phyloP scores from a whole-genome alignment of 1,284 basidiomycete species.

The Ceratobasidium sp. region DNA sequence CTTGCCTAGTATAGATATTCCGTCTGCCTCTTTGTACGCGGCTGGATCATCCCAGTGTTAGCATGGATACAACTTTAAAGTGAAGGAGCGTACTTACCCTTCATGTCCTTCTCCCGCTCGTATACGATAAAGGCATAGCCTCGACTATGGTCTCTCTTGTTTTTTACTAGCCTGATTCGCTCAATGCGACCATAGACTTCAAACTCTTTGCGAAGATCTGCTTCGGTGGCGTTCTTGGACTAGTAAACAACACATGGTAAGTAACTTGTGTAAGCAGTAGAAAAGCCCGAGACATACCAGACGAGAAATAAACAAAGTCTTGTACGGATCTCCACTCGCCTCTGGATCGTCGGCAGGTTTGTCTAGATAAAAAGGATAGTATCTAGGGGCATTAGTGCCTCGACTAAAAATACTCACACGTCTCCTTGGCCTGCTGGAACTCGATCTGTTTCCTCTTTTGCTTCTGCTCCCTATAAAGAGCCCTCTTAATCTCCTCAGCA shows the following conservation, averaged over 20 bases:
- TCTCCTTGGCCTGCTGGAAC: constrained; percentile 83
- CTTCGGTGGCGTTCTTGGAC: constrained; percentile 91
- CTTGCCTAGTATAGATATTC: constrained; percentile 94
- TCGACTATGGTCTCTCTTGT: constrained; percentile 85
- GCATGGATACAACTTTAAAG: neutral
- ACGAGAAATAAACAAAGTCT: constrained; percentile 96
- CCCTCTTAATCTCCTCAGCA: constrained; percentile 80
- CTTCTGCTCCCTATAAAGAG: constrained; percentile 80
- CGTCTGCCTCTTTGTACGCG: constrained; percentile 99
- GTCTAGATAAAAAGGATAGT: constrained; percentile 72
- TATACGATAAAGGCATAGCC: constrained; percentile 99
- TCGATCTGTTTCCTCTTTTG: constrained; percentile 82
- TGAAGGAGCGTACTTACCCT: constrained; percentile 66
- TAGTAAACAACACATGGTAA: constrained; percentile 47
- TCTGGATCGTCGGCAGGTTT: constrained; percentile 91
- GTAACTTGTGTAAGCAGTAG: neutral
- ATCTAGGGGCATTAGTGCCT: too few relatives aligned
- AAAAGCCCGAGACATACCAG: constrained; percentile 65
- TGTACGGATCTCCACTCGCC: constrained; percentile 97
- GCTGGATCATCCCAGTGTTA: constrained; percentile 61
- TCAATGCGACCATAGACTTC: constrained; percentile 96
- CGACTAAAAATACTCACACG: constrained; percentile 76
- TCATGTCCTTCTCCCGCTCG: constrained; percentile 99
- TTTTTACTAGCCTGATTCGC: constrained; percentile 87
- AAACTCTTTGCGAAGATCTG: constrained; percentile 92